Percentiles rank a stretch among this genome's conserved stretches.
These are phyloP conservation scores for Pseudocercospora pini-densiflorae DNA, from an alignment of 2,329 filamentous ascomycete genomes.

Conservation along the genomic window DNA sequence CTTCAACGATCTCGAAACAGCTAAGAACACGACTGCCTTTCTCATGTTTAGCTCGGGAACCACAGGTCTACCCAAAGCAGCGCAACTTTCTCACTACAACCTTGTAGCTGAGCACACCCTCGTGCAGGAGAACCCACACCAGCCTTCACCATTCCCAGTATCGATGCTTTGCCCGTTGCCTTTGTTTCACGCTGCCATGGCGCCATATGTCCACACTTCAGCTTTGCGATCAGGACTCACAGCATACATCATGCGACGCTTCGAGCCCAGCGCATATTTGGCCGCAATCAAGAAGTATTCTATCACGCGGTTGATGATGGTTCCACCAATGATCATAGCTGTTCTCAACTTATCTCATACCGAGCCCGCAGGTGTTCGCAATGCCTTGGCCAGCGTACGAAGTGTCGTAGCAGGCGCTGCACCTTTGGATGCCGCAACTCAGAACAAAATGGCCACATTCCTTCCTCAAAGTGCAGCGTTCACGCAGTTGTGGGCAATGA, in stretches of 20 bases:
- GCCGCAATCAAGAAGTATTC: not conserved
- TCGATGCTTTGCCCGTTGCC: not conserved
- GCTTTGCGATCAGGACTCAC: not conserved
- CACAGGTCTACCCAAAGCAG: slow-evolving; percentile 58
- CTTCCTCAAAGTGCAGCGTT: slow-evolving; percentile 46
- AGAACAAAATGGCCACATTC: slow-evolving; percentile 50
- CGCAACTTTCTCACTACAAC: slow-evolving; percentile 61
- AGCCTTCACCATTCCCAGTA: not conserved
- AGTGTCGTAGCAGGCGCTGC: slow-evolving; percentile 46
- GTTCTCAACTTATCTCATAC: not conserved
- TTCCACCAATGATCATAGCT: slow-evolving; percentile 7
- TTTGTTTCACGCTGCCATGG: not conserved
- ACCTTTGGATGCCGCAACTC: slow-evolving; percentile 53
- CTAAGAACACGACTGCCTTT: slow-evolving; percentile 53
- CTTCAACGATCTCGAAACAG: slow-evolving; percentile 46
- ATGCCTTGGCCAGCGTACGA: not conserved
- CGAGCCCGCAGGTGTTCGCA: not conserved
- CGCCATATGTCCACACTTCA: not conserved
- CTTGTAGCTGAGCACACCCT: slow-evolving; percentile 57
- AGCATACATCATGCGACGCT: slow-evolving; percentile 13
- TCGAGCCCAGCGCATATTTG: slow-evolving; percentile 12
- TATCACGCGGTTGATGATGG: not conserved
- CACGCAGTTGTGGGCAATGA: slow-evolving; percentile 53
- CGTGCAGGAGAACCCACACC: slow-evolving; percentile 2
- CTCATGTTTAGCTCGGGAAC: slow-evolving; percentile 50